Conservation (phyloP, 2,329 filamentous ascomycete species). For the Cladosporium austrohemisphaericum region DNA sequence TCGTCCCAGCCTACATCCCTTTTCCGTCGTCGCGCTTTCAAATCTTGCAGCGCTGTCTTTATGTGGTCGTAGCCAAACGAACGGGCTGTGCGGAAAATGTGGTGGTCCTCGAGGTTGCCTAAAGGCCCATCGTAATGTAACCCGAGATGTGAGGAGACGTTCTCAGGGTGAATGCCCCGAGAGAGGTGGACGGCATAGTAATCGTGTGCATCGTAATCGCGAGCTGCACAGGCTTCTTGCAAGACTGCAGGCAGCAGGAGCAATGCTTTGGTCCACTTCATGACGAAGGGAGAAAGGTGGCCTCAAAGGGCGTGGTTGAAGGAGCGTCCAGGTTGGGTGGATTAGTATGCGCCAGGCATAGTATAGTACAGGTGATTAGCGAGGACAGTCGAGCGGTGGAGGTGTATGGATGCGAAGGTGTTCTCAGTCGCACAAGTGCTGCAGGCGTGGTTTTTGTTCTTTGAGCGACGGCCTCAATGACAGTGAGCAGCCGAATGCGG, state of each 20-base stretch:
- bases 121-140: constrained; percentile 77
- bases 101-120: constrained; percentile 72
- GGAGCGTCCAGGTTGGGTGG: background rate
- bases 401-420: background rate
- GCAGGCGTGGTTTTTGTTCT: too few relatives aligned
- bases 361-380: background rate
- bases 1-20: constrained; percentile 48
- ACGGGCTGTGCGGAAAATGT: constrained; percentile 69
- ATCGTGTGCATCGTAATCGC: constrained; percentile 68
- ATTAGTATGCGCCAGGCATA: constrained; percentile 15
- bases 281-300: background rate
- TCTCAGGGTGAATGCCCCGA: constrained; percentile 58
- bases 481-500: too few relatives aligned
- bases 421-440: too few relatives aligned
- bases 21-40: constrained; percentile 60
- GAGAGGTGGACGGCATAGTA: constrained; percentile 91
- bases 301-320: background rate
- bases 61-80: constrained; percentile 51
- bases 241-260: constrained; percentile 9
- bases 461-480: too few relatives aligned
- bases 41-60: constrained; percentile 48
- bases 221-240: constrained; percentile 7
- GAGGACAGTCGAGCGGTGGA: background rate
- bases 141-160: constrained; percentile 69
- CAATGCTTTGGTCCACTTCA: constrained; percentile 15